These are phyloP conservation scores for Phytophthora uliginosa DNA, from an alignment of 352 stramenopile genomes.

Conservation along the genomic window DNA sequence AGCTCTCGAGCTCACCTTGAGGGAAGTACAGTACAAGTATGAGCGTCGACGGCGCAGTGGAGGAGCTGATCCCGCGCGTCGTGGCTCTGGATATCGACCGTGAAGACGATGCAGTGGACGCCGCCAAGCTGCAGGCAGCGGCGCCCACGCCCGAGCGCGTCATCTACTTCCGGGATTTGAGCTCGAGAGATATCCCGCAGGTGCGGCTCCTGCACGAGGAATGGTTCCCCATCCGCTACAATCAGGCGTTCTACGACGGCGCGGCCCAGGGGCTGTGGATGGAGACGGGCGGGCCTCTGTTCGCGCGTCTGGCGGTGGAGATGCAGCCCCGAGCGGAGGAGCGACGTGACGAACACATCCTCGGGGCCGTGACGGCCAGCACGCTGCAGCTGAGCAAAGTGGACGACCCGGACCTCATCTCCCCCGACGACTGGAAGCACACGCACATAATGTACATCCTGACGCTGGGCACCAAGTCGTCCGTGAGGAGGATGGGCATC, in stretches of 20 bases:
- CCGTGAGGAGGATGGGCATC: slow-evolving; percentile 92
- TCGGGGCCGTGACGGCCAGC: slow-evolving; percentile 93
- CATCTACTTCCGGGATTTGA: slow-evolving; percentile 79
- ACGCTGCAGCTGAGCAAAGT: slow-evolving; percentile 80
- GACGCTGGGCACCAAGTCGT: slow-evolving; percentile 91
- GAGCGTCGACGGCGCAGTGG: slow-evolving; percentile 17
- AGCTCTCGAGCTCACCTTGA: background rate
- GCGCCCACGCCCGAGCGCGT: slow-evolving; percentile 42
- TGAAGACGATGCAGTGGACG: slow-evolving; percentile 1
- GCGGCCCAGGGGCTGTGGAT: slow-evolving; percentile 89
- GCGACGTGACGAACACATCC: slow-evolving; percentile 59
- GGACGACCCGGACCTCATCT: slow-evolving; percentile 70
- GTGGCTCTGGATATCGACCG: slow-evolving; percentile 36
- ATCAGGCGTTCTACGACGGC: slow-evolving; percentile 96
- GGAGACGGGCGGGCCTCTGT: slow-evolving; percentile 90
- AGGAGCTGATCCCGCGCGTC: slow-evolving; percentile 21
- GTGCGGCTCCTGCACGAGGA: slow-evolving; percentile 96
- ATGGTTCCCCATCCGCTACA: slow-evolving; percentile 98
- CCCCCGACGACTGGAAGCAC: slow-evolving; percentile 66
- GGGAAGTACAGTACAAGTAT: background rate
- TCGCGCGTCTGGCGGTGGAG: slow-evolving; percentile 89
- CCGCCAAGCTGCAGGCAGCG: slow-evolving; percentile 7
- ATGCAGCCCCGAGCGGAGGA: slow-evolving; percentile 23
- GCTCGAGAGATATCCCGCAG: slow-evolving; percentile 84
- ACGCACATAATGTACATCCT: slow-evolving; percentile 97